These are phyloP conservation scores for Sugiyamaella marilandica DNA, from an alignment of 805 yeast genomes.

Conservation along the genomic window DNA sequence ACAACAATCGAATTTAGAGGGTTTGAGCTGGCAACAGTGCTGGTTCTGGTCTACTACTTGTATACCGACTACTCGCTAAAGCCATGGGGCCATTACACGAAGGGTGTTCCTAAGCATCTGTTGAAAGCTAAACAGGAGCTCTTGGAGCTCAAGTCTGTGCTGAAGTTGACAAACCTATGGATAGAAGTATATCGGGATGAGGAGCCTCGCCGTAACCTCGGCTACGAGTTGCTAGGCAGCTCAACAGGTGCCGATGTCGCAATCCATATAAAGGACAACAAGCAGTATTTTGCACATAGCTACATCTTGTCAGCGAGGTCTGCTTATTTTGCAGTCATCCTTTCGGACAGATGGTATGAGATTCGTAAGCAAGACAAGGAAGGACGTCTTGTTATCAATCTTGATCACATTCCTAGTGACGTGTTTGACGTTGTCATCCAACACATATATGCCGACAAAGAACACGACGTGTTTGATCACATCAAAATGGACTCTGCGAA, in stretches of 20 bases:
- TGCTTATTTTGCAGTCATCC: slow-evolving; percentile 56
- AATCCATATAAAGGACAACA: slow-evolving; percentile 46
- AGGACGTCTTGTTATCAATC: slow-evolving; percentile 27
- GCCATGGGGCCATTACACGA: slow-evolving; percentile 19
- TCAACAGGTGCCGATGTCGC: slow-evolving; percentile 36
- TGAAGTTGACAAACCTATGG: slow-evolving; percentile 20
- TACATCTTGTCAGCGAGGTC: slow-evolving; percentile 49
- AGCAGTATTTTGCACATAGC: slow-evolving; percentile 39
- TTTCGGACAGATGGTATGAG: slow-evolving; percentile 51
- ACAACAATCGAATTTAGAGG: slow-evolving; percentile 15
- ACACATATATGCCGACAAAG: slow-evolving; percentile 53
- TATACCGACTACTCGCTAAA: slow-evolving; percentile 27
- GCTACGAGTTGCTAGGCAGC: slow-evolving; percentile 9
- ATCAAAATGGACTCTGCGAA: slow-evolving; percentile 18
- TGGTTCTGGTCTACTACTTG: slow-evolving; percentile 25
- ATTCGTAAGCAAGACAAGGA: slow-evolving; percentile 8
- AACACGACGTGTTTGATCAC: slow-evolving; percentile 31
- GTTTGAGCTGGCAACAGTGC: slow-evolving; percentile 19
- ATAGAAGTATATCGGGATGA: slow-evolving; percentile 14
- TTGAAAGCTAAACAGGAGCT: slow-evolving; percentile 12
- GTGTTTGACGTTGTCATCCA: slow-evolving; percentile 49
- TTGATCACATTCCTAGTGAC: slow-evolving; percentile 39
- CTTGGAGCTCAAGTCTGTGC: slow-evolving; percentile 18
- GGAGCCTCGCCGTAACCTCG: slow-evolving; percentile 6
- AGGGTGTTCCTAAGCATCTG: slow-evolving; percentile 20